Evolutionary conservation across 2,329 filamentous ascomycete species (phyloP).

Genomic region (Aspergillus sclerotialis): DNA sequence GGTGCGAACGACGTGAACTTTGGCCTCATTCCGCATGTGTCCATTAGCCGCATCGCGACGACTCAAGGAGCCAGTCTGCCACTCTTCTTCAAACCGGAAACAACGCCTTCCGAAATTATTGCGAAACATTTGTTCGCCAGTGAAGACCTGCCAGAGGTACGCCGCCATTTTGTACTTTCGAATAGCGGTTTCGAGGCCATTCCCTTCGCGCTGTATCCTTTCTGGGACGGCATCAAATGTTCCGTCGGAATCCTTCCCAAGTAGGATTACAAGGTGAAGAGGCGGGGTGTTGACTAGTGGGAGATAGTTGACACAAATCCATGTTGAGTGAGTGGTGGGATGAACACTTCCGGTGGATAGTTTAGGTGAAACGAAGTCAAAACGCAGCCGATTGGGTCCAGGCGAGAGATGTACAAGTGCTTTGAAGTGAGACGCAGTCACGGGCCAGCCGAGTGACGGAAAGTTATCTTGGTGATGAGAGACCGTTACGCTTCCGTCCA

Average conservation of each 20-base stretch:
- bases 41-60: constrained; percentile 63
- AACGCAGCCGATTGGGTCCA: constrained; percentile 77
- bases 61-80: constrained; percentile 76
- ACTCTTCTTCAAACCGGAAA: constrained; percentile 92
- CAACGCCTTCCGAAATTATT: constrained; percentile 78
- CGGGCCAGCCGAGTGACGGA: constrained; percentile 77
- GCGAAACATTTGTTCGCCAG: constrained; percentile 90
- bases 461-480: constrained; percentile 79
- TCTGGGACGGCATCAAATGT: constrained; percentile 79
- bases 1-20: constrained; percentile 75
- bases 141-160: constrained; percentile 96
- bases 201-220: constrained; percentile 70
- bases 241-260: constrained; percentile 79
- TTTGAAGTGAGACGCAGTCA: constrained; percentile 86
- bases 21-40: constrained; percentile 82
- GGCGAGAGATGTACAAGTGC: constrained; percentile 83
- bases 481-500: constrained; percentile 75
- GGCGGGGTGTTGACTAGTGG: constrained; percentile 72
- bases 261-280: constrained; percentile 77
- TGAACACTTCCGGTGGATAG: constrained; percentile 58
- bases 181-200: constrained; percentile 70
- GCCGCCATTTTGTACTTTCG: constrained; percentile 91
- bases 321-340: constrained; percentile 66
- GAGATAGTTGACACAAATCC: constrained; percentile 78
- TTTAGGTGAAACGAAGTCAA: constrained; percentile 83